phyloP scores from a whole-genome alignment of 2,329 filamentous ascomycete genomes.

The Huntiella bhutanensis region DNA sequence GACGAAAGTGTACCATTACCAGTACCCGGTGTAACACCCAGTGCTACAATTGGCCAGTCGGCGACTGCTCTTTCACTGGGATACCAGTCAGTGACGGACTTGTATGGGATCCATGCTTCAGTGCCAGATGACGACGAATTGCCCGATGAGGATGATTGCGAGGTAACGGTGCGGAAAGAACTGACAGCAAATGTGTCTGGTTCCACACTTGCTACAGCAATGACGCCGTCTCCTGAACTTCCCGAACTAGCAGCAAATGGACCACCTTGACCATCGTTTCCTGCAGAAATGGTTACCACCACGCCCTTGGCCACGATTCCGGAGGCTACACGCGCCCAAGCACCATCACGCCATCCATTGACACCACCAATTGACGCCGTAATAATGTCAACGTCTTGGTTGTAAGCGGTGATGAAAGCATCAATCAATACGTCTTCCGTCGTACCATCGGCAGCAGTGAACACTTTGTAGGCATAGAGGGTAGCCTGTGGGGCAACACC shows the following conservation, averaged over 20 bases:
- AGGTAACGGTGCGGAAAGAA: too few relatives aligned
- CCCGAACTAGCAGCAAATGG: conserved; percentile 27
- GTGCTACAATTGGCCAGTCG: background rate
- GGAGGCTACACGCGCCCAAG: conserved; percentile 24
- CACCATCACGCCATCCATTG: conserved; percentile 23
- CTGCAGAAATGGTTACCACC: conserved; percentile 30
- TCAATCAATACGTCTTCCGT: conserved; percentile 19
- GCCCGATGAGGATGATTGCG: too few relatives aligned
- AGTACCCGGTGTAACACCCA: background rate
- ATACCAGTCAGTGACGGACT: background rate
- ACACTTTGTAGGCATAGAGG: conserved; percentile 12
- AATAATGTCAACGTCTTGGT: conserved; percentile 24
- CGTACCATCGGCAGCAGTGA: conserved; percentile 27
- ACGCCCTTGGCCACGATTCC: conserved; percentile 27
- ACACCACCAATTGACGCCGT: conserved; percentile 22
- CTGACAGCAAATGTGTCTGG: too few relatives aligned
- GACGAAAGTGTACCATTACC: background rate
- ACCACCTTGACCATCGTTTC: conserved; percentile 30
- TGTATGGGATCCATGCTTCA: background rate
- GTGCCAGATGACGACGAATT: too few relatives aligned
- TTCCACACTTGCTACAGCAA: conserved; percentile 25
- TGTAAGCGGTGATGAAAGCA: conserved; percentile 19
- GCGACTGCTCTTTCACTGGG: background rate
- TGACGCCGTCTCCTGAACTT: conserved; percentile 23
- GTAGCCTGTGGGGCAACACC: conserved; percentile 15